Conservation (phyloP, 2,329 filamentous ascomycete genomes). For the Fusarium sp. region DNA sequence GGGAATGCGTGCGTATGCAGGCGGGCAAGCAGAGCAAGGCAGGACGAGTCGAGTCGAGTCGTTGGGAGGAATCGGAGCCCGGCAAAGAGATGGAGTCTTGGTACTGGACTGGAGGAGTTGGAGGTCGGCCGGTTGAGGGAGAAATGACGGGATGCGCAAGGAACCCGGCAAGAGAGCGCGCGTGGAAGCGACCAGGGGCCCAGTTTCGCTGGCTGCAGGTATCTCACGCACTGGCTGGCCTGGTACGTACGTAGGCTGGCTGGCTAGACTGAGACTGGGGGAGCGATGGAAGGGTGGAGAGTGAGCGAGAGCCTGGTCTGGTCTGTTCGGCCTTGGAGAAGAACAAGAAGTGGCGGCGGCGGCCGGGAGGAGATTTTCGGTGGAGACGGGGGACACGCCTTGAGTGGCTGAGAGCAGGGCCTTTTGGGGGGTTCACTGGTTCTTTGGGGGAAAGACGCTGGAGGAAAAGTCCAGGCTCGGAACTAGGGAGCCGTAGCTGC, state of each 20-base stretch:
- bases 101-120: neutral
- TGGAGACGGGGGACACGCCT: conserved; percentile 8
- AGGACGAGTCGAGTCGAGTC: neutral
- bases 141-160: conserved; percentile 24
- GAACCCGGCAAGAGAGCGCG: conserved; percentile 3
- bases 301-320: neutral
- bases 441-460: neutral
- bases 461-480: conserved; percentile 34
- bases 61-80: conserved; percentile 24
- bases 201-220: neutral
- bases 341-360: conserved; percentile 18
- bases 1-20: neutral
- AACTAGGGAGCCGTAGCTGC: conserved; percentile 42
- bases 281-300: neutral
- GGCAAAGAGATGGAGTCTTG: conserved; percentile 28
- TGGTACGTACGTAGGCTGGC: neutral
- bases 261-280: neutral
- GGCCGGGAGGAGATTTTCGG: conserved; percentile 37
- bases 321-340: neutral
- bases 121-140: conserved; percentile 5
- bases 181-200: neutral
- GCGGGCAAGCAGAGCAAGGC: neutral
- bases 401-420: conserved; percentile 21
- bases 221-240: neutral
- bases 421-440: conserved; percentile 2